phyloP scores from a whole-genome alignment of 352 stramenopile genomes.

The Globisporangium cystogenes region DNA sequence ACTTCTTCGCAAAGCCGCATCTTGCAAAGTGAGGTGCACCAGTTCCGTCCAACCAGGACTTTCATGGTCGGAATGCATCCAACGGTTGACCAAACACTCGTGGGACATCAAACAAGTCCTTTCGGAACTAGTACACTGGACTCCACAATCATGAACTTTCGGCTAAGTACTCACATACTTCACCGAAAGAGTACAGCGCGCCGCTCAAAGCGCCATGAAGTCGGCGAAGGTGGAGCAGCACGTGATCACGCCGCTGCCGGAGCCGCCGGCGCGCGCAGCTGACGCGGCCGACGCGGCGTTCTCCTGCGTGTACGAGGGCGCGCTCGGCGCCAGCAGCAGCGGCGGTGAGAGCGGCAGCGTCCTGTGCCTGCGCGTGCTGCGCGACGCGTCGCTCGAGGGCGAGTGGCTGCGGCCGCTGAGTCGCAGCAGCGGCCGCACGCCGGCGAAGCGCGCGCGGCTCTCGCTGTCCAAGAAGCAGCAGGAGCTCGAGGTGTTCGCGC shows the following conservation, averaged over 20 bases:
- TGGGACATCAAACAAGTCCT: too few species aligned
- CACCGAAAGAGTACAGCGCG: too few species aligned
- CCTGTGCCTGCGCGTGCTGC: slow-evolving; percentile 34
- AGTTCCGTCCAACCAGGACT: too few species aligned
- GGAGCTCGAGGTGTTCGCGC: neutral
- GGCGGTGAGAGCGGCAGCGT: slow-evolving; percentile 33
- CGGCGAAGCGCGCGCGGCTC: neutral
- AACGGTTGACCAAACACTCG: too few species aligned
- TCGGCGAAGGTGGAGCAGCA: neutral
- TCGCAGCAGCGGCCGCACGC: neutral
- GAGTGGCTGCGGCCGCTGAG: slow-evolving; percentile 18
- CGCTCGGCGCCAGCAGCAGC: slow-evolving; percentile 33
- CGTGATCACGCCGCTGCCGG: slow-evolving; percentile 3
- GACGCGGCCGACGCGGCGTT: slow-evolving; percentile 5
- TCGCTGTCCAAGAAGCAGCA: neutral
- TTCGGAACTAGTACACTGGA: too few species aligned
- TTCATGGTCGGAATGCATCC: too few species aligned
- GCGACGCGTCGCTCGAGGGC: slow-evolving; percentile 30
- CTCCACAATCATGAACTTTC: too few species aligned
- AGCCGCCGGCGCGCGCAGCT: neutral
- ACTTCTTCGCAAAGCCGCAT: too few species aligned
- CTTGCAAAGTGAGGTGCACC: too few species aligned
- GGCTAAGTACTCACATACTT: too few species aligned
- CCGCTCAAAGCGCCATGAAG: neutral
- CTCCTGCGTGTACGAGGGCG: slow-evolving; percentile 41